Conservation (phyloP, 805 yeast genomes). For the Priceomyces castillae region DNA sequence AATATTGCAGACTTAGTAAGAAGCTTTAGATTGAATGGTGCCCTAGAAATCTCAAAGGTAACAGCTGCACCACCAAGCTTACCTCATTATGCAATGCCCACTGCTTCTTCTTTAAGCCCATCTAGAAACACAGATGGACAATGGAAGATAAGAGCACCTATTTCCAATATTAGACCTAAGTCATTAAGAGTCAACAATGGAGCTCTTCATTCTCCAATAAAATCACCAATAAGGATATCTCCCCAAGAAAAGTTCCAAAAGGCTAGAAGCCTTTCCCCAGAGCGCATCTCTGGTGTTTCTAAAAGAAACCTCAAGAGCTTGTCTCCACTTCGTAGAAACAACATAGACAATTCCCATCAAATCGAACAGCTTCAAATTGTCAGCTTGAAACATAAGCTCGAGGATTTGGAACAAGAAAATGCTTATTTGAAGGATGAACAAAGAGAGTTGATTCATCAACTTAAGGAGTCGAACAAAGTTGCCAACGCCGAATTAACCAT, state of each 20-base stretch:
- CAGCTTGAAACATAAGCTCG: constrained; percentile 10
- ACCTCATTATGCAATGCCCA: constrained; percentile 35
- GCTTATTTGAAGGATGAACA: constrained; percentile 12
- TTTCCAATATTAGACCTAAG: neutral
- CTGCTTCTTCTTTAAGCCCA: constrained; percentile 21
- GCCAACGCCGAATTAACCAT: constrained; percentile 4
- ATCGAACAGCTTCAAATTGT: constrained; percentile 6
- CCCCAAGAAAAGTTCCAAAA: neutral
- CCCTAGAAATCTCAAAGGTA: neutral
- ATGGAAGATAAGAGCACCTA: neutral
- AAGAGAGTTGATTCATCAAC: constrained; percentile 2
- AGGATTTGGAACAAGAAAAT: constrained; percentile 12
- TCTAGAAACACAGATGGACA: neutral
- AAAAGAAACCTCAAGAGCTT: neutral
- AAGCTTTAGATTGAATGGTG: constrained; percentile 11
- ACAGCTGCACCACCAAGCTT: constrained; percentile 2
- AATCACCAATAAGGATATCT: neutral
- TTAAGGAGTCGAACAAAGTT: constrained; percentile 2
- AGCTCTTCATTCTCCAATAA: neutral
- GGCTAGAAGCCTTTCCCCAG: neutral
- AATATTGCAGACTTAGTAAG: constrained; percentile 24
- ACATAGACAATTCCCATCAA: constrained; percentile 3
- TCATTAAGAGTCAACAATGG: neutral
- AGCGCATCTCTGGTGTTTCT: neutral
- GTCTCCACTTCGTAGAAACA: constrained; percentile 7